phyloP scores from a whole-genome alignment of 139 green algal genomes.

The Chlamydomonas urium region DNA sequence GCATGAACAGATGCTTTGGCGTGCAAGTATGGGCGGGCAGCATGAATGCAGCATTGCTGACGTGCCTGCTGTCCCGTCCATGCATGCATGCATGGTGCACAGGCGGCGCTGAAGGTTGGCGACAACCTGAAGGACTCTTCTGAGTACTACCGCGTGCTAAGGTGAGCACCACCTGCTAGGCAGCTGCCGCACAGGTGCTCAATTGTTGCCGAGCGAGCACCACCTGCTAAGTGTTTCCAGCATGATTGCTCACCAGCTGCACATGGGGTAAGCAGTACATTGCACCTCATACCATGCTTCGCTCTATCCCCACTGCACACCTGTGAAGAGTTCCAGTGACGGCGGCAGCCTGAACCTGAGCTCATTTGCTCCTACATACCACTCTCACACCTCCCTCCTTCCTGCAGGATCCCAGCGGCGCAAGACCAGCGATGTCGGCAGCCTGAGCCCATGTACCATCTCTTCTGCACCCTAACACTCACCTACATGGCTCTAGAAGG shows the following conservation, averaged over 20 bases:
- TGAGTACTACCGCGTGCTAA: constrained; percentile 8
- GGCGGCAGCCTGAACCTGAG: too few species aligned
- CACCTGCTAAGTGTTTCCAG: not conserved
- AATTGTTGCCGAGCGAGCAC: not conserved
- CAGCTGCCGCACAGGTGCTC: not conserved
- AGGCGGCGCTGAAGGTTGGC: constrained; percentile 10
- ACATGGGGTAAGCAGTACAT: not conserved
- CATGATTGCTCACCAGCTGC: not conserved
- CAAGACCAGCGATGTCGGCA: too few species aligned
- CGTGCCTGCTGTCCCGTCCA: not conserved
- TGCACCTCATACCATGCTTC: not conserved
- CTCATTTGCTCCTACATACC: too few species aligned
- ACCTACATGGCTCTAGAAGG: too few species aligned
- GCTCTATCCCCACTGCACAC: too few species aligned
- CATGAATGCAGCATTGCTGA: not conserved
- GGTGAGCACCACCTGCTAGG: too few species aligned
- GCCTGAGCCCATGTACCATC: too few species aligned
- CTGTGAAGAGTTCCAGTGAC: not conserved
- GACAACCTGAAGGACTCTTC: constrained; percentile 6
- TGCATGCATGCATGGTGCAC: not conserved
- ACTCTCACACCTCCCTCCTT: too few species aligned
- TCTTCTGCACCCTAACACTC: too few species aligned
- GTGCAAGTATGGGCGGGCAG: too few species aligned
- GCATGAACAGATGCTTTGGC: too few species aligned
- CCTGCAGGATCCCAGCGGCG: too few species aligned